Evolutionary conservation across 2,329 filamentous ascomycete species (phyloP).

Genomic region (Coniochaeta sp.): DNA sequence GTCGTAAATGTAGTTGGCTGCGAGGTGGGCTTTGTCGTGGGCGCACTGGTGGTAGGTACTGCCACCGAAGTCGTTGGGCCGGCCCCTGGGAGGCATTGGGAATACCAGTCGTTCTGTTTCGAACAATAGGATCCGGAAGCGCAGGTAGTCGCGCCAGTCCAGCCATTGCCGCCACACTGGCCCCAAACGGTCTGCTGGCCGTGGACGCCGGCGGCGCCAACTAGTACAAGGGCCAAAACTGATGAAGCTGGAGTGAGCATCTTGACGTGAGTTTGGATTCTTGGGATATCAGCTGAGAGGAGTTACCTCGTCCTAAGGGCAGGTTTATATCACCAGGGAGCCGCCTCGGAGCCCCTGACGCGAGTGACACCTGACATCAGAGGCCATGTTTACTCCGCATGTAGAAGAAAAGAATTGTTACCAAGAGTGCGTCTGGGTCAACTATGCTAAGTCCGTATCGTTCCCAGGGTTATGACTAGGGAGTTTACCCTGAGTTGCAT

Average conservation of each 20-base stretch:
- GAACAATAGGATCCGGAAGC: slow-evolving; percentile 12
- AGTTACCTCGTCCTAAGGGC: not conserved
- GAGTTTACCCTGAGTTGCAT: not conserved
- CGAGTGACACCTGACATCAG: not conserved
- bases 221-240: slow-evolving; percentile 9
- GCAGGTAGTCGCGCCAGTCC: slow-evolving; percentile 11
- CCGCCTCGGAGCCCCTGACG: not conserved
- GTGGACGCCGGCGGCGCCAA: slow-evolving; percentile 9
- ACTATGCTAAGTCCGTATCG: not conserved
- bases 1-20: slow-evolving; percentile 1
- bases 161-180: slow-evolving; percentile 13
- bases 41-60: not conserved
- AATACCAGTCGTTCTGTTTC: slow-evolving; percentile 14
- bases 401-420: not conserved
- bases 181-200: slow-evolving; percentile 13
- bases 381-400: not conserved
- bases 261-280: not conserved
- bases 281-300: not conserved
- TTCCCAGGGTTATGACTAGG: not conserved
- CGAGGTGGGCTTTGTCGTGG: slow-evolving; percentile 4
- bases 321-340: not conserved
- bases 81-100: slow-evolving; percentile 13
- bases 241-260: slow-evolving; percentile 9
- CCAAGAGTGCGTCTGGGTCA: not conserved
- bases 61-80: slow-evolving; percentile 3